These are phyloP conservation scores for Amanita rimosa DNA, from an alignment of 768 basidiomycete genomes.

Conservation along the genomic window DNA sequence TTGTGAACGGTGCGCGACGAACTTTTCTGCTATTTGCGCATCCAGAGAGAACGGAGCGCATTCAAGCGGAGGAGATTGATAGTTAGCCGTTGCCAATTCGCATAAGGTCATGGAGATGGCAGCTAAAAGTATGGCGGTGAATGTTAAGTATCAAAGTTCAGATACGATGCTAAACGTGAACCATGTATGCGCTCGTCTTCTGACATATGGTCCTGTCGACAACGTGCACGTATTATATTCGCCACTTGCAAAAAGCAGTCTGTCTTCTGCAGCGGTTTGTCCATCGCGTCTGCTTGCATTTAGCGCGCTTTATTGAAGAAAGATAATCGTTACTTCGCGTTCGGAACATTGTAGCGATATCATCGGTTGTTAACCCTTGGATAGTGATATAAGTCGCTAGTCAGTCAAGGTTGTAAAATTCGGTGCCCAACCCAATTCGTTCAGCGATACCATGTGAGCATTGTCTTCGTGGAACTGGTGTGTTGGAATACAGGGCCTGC, in stretches of 20 bases:
- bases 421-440: neutral
- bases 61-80: conserved; percentile 58
- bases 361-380: neutral
- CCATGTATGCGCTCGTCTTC: conserved; percentile 55
- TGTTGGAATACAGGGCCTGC: neutral
- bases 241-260: conserved; percentile 57
- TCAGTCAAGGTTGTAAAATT: too few relatives aligned
- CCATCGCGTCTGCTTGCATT: neutral
- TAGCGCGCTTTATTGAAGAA: neutral
- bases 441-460: neutral
- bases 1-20: conserved; percentile 32
- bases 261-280: conserved; percentile 19
- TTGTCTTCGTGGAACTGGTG: neutral
- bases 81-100: conserved; percentile 64
- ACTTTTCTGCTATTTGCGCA: conserved; percentile 26
- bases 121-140: conserved; percentile 23
- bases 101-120: conserved; percentile 73
- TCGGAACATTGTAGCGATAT: neutral
- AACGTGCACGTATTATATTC: conserved; percentile 32
- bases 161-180: conserved; percentile 11
- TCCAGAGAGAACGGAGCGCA: conserved; percentile 30
- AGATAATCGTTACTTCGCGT: neutral
- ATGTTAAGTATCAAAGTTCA: neutral
- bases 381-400: neutral
- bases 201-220: conserved; percentile 45